phyloP scores from a whole-genome alignment of 208 protist genomes.

The Polymyxa betae region DNA sequence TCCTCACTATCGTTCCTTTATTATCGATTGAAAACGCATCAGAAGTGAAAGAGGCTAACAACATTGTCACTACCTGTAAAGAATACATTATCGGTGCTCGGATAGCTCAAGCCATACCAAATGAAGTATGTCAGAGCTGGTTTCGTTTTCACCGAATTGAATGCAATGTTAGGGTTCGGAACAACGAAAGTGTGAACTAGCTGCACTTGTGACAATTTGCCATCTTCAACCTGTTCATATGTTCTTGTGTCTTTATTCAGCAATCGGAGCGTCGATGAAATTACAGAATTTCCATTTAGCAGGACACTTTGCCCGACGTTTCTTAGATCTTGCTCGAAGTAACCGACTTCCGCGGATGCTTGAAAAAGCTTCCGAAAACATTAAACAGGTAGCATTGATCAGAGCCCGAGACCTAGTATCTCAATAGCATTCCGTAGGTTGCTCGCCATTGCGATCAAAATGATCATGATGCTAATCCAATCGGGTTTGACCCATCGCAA shows the following conservation, averaged over 20 bases:
- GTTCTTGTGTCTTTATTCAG: conserved; percentile 28
- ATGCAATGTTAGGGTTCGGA: background rate
- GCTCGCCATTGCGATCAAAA: conserved; percentile 39
- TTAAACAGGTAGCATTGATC: conserved; percentile 32
- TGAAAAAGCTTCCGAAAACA: conserved; percentile 10
- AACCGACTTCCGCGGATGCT: background rate
- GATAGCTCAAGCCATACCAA: background rate
- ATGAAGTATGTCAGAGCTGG: background rate
- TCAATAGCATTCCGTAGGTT: background rate
- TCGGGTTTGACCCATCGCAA: conserved; percentile 2
- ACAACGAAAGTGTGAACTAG: background rate
- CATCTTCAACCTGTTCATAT: conserved; percentile 22
- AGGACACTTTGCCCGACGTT: background rate
- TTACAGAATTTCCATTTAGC: conserved; percentile 30
- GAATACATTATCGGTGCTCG: conserved; percentile 37
- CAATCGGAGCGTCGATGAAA: background rate
- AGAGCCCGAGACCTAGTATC: background rate
- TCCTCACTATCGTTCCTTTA: background rate
- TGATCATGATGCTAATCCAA: background rate
- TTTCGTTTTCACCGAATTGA: background rate
- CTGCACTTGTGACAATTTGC: conserved; percentile 32
- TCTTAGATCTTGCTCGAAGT: conserved; percentile 10
- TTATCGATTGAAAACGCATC: background rate
- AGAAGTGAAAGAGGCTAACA: background rate
- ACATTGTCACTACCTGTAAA: background rate